Evolutionary conservation across 2,329 filamentous ascomycete species (phyloP).

Genomic region (Diplodia scrobiculata): DNA sequence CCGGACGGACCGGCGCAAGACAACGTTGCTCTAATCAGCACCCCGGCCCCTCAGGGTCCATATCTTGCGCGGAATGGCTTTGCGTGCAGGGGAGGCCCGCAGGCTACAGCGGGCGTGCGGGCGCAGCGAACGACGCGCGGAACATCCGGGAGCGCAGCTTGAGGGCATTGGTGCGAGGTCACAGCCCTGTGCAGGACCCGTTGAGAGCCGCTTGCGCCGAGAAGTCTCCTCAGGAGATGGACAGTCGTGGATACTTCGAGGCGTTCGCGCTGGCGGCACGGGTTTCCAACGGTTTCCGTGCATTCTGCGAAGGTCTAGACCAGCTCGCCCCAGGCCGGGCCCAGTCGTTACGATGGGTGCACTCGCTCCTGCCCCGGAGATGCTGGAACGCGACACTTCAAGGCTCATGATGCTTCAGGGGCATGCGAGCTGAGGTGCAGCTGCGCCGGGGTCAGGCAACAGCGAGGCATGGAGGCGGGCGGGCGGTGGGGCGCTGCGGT

Average conservation of each 20-base stretch:
- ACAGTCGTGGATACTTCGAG: conserved; percentile 9
- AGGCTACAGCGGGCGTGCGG: conserved; percentile 11
- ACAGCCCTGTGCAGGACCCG: conserved; percentile 5
- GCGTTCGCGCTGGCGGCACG: conserved; percentile 16
- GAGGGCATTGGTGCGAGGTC: conserved; percentile 1
- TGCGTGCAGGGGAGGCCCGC: background rate
- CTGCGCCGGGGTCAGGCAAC: conserved; percentile 5
- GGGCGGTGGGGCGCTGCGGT: conserved; percentile 7
- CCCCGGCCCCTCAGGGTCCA: conserved; percentile 2
- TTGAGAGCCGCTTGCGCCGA: conserved; percentile 7
- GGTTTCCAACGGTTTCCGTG: conserved; percentile 4
- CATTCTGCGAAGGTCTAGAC: conserved; percentile 11
- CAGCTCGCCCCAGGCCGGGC: conserved; percentile 9
- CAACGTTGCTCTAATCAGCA: conserved; percentile 9
- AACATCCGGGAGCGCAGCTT: conserved; percentile 10
- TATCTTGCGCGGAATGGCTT: background rate
- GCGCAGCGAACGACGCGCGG: conserved; percentile 1
- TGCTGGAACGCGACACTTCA: no score
- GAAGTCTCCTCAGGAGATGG: conserved; percentile 6
- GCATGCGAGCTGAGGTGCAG: background rate
- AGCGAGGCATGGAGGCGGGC: conserved; percentile 3
- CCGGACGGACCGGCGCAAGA: conserved; percentile 5
- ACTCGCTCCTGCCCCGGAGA: background rate
- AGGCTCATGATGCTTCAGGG: conserved; percentile 2
- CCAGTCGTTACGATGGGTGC: conserved; percentile 8